phyloP scores from a whole-genome alignment of 1,139 yeast genomes.

The Pichia sp. region DNA sequence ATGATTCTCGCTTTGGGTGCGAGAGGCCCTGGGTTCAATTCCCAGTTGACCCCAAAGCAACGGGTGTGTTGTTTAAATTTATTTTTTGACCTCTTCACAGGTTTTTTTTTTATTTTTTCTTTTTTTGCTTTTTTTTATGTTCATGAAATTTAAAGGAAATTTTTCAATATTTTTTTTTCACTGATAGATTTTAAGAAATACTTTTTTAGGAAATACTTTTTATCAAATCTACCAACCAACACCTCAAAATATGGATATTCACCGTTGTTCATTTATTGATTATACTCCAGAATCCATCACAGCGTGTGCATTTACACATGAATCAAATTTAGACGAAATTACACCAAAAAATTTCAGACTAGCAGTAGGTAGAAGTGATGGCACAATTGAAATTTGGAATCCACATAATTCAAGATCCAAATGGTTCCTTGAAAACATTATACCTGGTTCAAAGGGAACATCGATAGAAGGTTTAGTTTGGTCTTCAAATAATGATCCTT shows the following conservation, averaged over 20 bases:
- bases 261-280: slow-evolving; percentile 90
- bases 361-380: slow-evolving; percentile 91
- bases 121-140: not conserved
- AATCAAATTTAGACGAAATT: slow-evolving; percentile 32
- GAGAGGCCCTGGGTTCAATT: slow-evolving; percentile 32
- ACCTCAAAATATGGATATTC: slow-evolving; percentile 54
- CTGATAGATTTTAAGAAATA: not conserved
- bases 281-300: slow-evolving; percentile 83
- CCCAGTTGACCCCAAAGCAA: slow-evolving; percentile 27
- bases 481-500: slow-evolving; percentile 41
- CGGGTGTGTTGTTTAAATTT: not conserved
- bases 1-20: slow-evolving; percentile 48
- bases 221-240: not conserved
- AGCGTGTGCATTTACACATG: slow-evolving; percentile 71
- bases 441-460: slow-evolving; percentile 76
- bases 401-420: slow-evolving; percentile 48
- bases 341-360: slow-evolving; percentile 64
- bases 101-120: not conserved
- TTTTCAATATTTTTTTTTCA: not conserved
- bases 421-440: slow-evolving; percentile 52
- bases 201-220: too few relatives aligned
- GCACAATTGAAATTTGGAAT: slow-evolving; percentile 95
- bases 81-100: too few relatives aligned
- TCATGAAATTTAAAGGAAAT: not conserved
- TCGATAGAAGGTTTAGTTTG: slow-evolving; percentile 88